Base-by-base conservation (phyloP, 2,329 filamentous ascomycete species). In the Pseudomassariella vexata region DNA sequence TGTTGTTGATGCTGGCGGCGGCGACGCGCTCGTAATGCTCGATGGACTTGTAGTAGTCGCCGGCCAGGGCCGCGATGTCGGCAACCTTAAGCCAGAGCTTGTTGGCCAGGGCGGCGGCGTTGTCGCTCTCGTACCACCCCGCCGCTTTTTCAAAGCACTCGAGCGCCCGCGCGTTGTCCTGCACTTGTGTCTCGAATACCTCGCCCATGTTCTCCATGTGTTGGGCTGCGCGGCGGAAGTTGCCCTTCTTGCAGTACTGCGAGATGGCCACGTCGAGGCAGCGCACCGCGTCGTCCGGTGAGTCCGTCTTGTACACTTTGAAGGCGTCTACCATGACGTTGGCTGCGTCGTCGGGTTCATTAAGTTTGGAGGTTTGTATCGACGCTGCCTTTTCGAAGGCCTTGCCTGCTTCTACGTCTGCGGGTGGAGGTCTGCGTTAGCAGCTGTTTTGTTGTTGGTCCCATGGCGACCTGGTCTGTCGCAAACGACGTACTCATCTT, bases 11-110 rank as follows among this genome's bases (percentile, higher is more conserved):
- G 21, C 82, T 83, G 25, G 76, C 73, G 36, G 76, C 72, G 24
- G 87, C 84, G 29, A 95, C 86, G 51, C 82, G 80, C 59, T 96
- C 90, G 63, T 84, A 95, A 46, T 81, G 73, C 41, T 82, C 73
- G 47, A 89, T 86, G 35, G 87, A 77, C 60, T 82, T 86, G 65
- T 81, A 80, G 66, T 94, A 95, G 55, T 95, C 85, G 38, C 68
- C 77, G 35, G 88, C 82, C 10, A 94, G 63, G 9, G 86, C 92
- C 6, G 85, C 73, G 27, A 95, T 70, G 50, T 96, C 92, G 28
- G 87, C 90, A 8, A 89, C 84, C 65, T 95, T 95, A 45, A 95
- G 76, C 69, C 77, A 94, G 38, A 92, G 76, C 62, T 95, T 95
- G 68, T 94, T 96, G 41, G 89, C 88, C 19, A 95, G 73, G 21